Percentiles rank a stretch among this genome's conserved stretches.
Conservation (phyloP, 805 yeast genomes). For the Schwanniomyces vanrijiae region DNA sequence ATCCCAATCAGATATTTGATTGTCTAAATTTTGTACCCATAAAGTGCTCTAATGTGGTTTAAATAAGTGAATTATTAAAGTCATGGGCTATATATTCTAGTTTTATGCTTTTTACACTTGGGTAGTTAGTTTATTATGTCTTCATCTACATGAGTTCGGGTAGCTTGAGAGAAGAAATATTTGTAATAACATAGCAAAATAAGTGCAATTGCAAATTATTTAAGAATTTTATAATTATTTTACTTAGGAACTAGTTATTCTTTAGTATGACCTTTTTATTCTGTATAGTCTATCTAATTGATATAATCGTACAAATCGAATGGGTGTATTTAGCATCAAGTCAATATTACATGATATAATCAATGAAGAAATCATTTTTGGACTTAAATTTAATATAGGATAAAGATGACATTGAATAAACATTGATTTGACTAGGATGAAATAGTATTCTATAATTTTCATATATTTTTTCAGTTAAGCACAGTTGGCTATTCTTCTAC, state of each 20-base stretch:
- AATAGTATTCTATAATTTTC: no score
- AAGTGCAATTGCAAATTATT: neutral
- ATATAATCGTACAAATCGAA: neutral
- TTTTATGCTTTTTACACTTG: neutral
- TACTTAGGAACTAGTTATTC: neutral
- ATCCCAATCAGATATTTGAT: conserved; percentile 95
- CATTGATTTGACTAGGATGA: no score
- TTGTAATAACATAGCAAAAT: neutral
- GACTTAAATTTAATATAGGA: no score
- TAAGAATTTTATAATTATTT: no score
- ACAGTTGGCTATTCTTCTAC: no score
- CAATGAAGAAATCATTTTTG: no score
- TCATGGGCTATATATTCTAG: neutral
- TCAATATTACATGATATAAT: neutral
- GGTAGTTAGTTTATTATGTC: neutral
- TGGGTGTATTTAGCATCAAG: neutral
- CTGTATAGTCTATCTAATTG: neutral
- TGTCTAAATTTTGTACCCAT: conserved; percentile 48
- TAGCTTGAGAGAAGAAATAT: neutral
- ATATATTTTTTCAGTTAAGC: no score
- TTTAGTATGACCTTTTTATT: neutral
- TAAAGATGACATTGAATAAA: no score
- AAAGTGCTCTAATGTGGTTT: neutral
- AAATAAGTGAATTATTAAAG: neutral
- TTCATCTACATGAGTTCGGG: neutral